These are phyloP conservation scores for Metschnikowia kofuensis DNA, from an alignment of 805 yeast species.

Conservation along the genomic window DNA sequence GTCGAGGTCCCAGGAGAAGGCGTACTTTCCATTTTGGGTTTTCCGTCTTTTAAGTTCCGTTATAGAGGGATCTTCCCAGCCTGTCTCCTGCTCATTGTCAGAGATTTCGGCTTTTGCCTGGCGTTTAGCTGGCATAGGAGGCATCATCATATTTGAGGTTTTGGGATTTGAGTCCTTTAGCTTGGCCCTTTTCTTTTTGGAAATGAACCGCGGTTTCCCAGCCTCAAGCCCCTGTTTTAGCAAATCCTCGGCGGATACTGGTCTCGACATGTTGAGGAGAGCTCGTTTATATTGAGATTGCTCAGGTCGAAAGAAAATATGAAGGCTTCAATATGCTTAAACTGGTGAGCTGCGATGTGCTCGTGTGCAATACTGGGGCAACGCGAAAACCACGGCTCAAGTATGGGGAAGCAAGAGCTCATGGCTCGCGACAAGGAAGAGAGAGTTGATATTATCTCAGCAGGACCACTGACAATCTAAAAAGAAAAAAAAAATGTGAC, in stretches of 20 bases:
- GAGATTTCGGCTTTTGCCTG: not conserved
- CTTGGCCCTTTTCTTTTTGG: conserved; percentile 12
- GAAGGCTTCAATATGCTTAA: too few species aligned
- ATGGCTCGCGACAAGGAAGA: not conserved
- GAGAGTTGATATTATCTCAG: too few species aligned
- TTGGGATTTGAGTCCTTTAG: not conserved
- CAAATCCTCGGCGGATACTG: conserved; percentile 16
- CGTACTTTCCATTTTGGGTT: conserved; percentile 37
- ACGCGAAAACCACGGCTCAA: not conserved
- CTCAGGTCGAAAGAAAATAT: too few species aligned
- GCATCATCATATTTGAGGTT: not conserved
- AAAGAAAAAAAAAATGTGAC: too few species aligned
- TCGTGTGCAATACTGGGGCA: not conserved
- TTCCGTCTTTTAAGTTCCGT: conserved; percentile 2
- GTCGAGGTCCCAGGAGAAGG: conserved; percentile 64
- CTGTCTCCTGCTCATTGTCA: not conserved
- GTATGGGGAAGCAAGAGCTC: conserved; percentile 1
- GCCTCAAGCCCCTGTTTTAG: conserved; percentile 6
- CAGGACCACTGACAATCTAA: too few species aligned
- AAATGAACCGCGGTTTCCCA: conserved; percentile 15
- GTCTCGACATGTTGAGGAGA: conserved; percentile 13
- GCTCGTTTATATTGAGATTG: too few species aligned
- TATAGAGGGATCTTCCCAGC: not conserved
- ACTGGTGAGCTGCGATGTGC: not conserved
- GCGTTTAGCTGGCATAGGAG: not conserved